Percentiles rank a stretch among this genome's conserved stretches.
These are phyloP conservation scores for Aureobasidium sp. DNA, from an alignment of 2,329 filamentous ascomycete genomes.

Conservation along the genomic window DNA sequence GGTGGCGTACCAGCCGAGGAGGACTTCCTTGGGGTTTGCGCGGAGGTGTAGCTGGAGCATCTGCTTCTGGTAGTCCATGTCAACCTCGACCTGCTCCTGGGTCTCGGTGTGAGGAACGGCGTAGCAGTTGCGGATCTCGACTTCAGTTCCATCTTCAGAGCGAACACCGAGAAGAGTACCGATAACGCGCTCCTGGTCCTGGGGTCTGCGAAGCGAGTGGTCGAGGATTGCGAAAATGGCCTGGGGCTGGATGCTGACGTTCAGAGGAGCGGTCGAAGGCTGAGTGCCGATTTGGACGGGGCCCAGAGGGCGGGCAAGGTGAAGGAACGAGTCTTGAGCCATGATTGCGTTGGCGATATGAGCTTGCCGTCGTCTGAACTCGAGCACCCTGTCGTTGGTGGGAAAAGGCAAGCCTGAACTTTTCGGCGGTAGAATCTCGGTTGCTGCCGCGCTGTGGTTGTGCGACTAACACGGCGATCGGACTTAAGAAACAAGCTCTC, in stretches of 20 bases:
- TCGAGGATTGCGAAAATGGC: constrained; percentile 66
- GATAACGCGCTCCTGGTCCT: constrained; percentile 91
- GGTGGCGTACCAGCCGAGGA: constrained; percentile 98
- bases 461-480: background rate
- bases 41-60: constrained; percentile 95
- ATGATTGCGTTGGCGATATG: constrained; percentile 47
- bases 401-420: background rate
- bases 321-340: constrained; percentile 85
- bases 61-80: constrained; percentile 99
- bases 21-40: constrained; percentile 84
- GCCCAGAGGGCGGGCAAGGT: constrained; percentile 86
- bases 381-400: background rate
- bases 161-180: constrained; percentile 89
- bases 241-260: constrained; percentile 92
- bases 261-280: constrained; percentile 82
- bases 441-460: constrained; percentile 9
- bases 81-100: constrained; percentile 96
- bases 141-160: constrained; percentile 93
- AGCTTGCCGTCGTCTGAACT: constrained; percentile 13
- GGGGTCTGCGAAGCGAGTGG: constrained; percentile 86
- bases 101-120: constrained; percentile 98
- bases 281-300: constrained; percentile 71
- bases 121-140: constrained; percentile 93
- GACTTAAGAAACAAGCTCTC: background rate
- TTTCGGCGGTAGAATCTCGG: background rate